A percentile compares a stretch with the other conserved stretches of the same genome.
phyloP scores from a whole-genome alignment of 352 stramenopile species.

The Pythium coloratum region DNA sequence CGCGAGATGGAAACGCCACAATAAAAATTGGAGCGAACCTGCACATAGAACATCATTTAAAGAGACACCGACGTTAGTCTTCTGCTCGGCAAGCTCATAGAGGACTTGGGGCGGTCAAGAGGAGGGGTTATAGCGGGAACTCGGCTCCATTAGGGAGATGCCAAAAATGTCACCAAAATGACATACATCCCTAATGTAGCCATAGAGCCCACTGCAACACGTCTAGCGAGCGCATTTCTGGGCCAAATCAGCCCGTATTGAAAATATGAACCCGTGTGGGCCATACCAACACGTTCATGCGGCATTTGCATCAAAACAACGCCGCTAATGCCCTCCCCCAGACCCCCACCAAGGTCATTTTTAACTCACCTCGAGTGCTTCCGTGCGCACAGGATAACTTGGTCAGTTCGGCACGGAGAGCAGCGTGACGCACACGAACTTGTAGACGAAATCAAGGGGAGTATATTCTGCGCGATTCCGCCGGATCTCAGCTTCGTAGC shows the following conservation, averaged over 20 bases:
- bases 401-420: constrained; percentile 15
- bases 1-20: constrained; percentile 2
- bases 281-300: constrained; percentile 2
- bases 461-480: constrained; percentile 23
- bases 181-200: constrained; percentile 22
- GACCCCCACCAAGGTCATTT: constrained; percentile 3
- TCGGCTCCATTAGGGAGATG: constrained; percentile 4
- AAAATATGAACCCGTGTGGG: constrained; percentile 17
- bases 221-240: constrained; percentile 15
- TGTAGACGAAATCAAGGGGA: constrained; percentile 33
- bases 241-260: constrained; percentile 24
- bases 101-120: neutral
- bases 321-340: constrained; percentile 15
- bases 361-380: constrained; percentile 25
- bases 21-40: constrained; percentile 13
- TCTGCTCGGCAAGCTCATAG: neutral
- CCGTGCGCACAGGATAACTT: constrained; percentile 17
- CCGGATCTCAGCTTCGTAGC: constrained; percentile 5
- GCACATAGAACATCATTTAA: neutral
- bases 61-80: neutral
- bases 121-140: neutral
- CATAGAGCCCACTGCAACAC: constrained; percentile 11
- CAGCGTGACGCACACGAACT: constrained; percentile 21
- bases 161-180: constrained; percentile 10
- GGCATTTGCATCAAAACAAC: constrained; percentile 10